phyloP scores from a whole-genome alignment of 2,329 filamentous ascomycete species.

The Fusarium sp. region DNA sequence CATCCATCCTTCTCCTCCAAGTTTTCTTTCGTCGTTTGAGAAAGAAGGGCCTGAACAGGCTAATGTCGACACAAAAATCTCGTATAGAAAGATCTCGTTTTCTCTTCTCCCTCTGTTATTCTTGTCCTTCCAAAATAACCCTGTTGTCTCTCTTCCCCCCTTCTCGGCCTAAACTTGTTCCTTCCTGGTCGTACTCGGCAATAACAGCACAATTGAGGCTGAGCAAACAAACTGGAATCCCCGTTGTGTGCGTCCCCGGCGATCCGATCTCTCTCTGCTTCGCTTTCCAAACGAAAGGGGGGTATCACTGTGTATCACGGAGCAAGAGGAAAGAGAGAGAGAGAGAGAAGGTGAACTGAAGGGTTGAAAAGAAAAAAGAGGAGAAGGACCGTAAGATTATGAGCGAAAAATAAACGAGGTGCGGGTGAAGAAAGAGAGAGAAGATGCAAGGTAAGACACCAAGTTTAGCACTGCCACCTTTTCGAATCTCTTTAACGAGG shows the following conservation, averaged over 20 bases:
- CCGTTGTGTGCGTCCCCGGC: not conserved
- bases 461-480: conserved; percentile 28
- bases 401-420: not conserved
- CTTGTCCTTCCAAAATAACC: not conserved
- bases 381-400: not conserved
- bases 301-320: not conserved
- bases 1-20: not conserved
- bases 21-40: not conserved
- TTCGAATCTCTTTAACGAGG: not conserved
- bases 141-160: not conserved
- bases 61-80: not conserved
- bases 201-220: not conserved
- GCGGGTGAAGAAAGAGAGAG: not conserved
- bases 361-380: not conserved
- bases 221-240: not conserved
- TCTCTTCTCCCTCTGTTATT: not conserved
- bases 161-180: not conserved
- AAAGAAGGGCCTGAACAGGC: not conserved
- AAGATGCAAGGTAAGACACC: not conserved
- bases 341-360: not conserved
- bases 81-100: not conserved
- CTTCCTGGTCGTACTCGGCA: conserved; percentile 1
- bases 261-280: not conserved
- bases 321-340: not conserved
- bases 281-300: too few species aligned